Evolutionary conservation across 352 stramenopile genomes (phyloP).

Genomic region (Thraustochytrium sp.): DNA sequence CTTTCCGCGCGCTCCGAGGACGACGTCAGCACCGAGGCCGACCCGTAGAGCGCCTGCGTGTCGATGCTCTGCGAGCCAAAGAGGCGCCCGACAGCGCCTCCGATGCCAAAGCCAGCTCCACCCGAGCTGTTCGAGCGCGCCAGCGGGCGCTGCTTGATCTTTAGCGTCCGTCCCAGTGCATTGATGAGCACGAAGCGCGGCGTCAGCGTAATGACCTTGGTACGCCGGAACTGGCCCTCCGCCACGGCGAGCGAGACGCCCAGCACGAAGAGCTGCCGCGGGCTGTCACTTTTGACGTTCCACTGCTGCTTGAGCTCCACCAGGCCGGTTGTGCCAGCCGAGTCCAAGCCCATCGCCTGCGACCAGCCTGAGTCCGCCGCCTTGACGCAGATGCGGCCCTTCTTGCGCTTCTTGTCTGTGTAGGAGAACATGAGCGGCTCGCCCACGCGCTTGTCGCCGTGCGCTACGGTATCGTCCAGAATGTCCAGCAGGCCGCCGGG

Average conservation of each 20-base stretch:
- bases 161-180: slow-evolving; percentile 57
- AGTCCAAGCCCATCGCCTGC: slow-evolving; percentile 69
- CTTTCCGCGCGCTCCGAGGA: neutral
- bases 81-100: neutral
- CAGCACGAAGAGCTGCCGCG: slow-evolving; percentile 60
- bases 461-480: neutral
- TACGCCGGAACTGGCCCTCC: slow-evolving; percentile 69
- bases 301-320: slow-evolving; percentile 71
- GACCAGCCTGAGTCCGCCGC: slow-evolving; percentile 72
- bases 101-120: neutral
- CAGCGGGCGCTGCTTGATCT: slow-evolving; percentile 49
- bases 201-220: slow-evolving; percentile 76
- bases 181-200: slow-evolving; percentile 74
- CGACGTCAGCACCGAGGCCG: neutral
- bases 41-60: neutral
- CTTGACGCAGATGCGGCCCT: slow-evolving; percentile 58
- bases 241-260: slow-evolving; percentile 67
- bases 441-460: neutral
- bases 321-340: slow-evolving; percentile 45
- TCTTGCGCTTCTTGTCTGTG: slow-evolving; percentile 6
- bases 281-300: slow-evolving; percentile 56
- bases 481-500: slow-evolving; percentile 14
- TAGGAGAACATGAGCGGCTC: slow-evolving; percentile 40
- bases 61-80: neutral
- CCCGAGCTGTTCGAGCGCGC: neutral